A percentile compares a stretch with the other conserved stretches of the same genome.
These are phyloP conservation scores for Isoetes taiwanensis DNA, from an alignment of 75 land plant species.

Conservation along the genomic window DNA sequence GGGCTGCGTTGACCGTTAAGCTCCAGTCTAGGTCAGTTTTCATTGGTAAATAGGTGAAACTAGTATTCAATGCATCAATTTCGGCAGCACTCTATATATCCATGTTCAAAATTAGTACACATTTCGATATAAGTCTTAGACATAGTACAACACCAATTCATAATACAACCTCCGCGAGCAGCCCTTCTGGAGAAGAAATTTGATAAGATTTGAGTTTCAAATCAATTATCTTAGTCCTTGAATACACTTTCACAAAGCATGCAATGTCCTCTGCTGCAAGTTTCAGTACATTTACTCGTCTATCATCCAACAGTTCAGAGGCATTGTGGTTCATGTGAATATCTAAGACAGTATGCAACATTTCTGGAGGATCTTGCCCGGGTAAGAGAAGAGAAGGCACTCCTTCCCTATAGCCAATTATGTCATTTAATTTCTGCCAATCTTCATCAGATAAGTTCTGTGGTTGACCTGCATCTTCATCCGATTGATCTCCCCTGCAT, in stretches of 20 bases:
- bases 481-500: conserved; percentile 37
- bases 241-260: conserved; percentile 45
- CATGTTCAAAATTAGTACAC: conserved; percentile 1
- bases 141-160: neutral
- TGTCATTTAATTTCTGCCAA: conserved; percentile 60
- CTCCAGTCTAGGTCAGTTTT: conserved; percentile 80
- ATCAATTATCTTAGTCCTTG: conserved; percentile 56
- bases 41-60: conserved; percentile 58
- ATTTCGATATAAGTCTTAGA: neutral
- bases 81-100: conserved; percentile 60
- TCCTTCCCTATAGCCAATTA: conserved; percentile 80
- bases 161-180: conserved; percentile 70
- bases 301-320: conserved; percentile 48
- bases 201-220: conserved; percentile 64
- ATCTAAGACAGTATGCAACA: conserved; percentile 50
- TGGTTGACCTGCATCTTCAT: conserved; percentile 30
- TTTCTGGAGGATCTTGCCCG: conserved; percentile 29
- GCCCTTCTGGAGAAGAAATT: conserved; percentile 73
- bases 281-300: conserved; percentile 42
- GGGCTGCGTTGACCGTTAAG: conserved; percentile 77
- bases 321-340: conserved; percentile 85
- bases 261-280: conserved; percentile 64
- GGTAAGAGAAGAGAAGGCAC: conserved; percentile 28
- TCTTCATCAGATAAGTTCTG: conserved; percentile 58
- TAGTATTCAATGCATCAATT: conserved; percentile 52